Percentiles rank a stretch among this genome's conserved stretches.
Conservation (phyloP, 176 grass and related monocot genomes). For the Leersia perrieri region DNA sequence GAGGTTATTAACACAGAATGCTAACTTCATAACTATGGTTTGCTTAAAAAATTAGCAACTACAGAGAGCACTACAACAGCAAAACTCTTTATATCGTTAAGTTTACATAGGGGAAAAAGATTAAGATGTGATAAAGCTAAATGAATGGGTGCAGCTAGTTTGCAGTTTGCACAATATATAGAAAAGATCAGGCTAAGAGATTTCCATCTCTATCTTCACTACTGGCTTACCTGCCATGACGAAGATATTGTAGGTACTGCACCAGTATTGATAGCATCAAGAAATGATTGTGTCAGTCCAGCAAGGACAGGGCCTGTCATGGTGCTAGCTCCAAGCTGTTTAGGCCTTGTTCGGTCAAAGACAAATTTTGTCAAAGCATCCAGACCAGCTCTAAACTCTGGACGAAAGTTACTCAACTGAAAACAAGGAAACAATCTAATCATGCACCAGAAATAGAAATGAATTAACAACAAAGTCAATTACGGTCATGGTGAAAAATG, state of each 20-base stretch:
- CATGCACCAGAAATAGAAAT: conserved; percentile 8
- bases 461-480: neutral
- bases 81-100: conserved; percentile 1
- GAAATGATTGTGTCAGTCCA: conserved; percentile 91
- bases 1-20: neutral
- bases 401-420: conserved; percentile 80
- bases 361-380: conserved; percentile 90
- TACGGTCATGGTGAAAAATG: neutral
- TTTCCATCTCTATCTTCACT: neutral
- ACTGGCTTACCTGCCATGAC: conserved; percentile 75
- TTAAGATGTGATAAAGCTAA: neutral
- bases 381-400: conserved; percentile 80
- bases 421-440: conserved; percentile 27
- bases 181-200: neutral
- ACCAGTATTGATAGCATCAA: conserved; percentile 93
- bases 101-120: neutral
- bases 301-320: conserved; percentile 96
- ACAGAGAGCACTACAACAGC: neutral
- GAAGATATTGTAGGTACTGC: conserved; percentile 92
- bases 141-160: neutral
- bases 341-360: conserved; percentile 89
- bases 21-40: neutral
- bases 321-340: conserved; percentile 88
- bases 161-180: neutral
- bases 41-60: neutral